These are phyloP conservation scores for Colletotrichum sp. DNA, from an alignment of 2,329 filamentous ascomycete genomes.

Conservation along the genomic window DNA sequence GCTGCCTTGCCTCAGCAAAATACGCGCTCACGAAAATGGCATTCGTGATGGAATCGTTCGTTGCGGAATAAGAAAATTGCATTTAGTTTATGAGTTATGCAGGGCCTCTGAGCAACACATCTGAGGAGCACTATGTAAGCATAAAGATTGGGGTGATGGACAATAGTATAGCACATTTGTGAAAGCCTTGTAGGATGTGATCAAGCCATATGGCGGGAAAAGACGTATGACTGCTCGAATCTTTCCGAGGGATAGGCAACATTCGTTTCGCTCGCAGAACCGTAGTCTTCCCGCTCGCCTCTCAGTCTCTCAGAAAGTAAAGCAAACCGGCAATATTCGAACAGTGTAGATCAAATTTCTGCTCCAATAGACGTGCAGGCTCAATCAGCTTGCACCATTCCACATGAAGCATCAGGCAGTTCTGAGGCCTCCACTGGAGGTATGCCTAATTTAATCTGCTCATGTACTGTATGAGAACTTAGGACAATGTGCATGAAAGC, in stretches of 20 bases:
- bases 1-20: background rate
- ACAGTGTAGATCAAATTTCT: too few species aligned
- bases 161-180: background rate
- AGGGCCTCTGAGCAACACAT: background rate
- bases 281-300: rapidly evolving
- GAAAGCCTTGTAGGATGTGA: background rate
- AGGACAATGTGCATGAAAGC: background rate
- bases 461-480: rapidly evolving
- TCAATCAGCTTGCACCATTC: rapidly evolving
- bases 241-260: background rate
- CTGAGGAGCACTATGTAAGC: background rate
- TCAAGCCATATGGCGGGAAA: rapidly evolving
- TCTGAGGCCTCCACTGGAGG: background rate
- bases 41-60: background rate
- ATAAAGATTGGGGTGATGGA: background rate
- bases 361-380: too few species aligned
- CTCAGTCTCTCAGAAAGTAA: background rate
- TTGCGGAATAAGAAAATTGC: background rate
- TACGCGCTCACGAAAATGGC: background rate
- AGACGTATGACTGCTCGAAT: background rate
- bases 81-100: background rate
- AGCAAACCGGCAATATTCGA: too few species aligned
- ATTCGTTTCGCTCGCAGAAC: rapidly evolving
- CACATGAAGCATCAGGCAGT: background rate
- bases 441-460: background rate